Evolutionary conservation across 371 early-diverging fungal species (phyloP), one percentile per base, ranked within the genome.

Genomic region (Apophysomyces trapeziformis): DNA sequence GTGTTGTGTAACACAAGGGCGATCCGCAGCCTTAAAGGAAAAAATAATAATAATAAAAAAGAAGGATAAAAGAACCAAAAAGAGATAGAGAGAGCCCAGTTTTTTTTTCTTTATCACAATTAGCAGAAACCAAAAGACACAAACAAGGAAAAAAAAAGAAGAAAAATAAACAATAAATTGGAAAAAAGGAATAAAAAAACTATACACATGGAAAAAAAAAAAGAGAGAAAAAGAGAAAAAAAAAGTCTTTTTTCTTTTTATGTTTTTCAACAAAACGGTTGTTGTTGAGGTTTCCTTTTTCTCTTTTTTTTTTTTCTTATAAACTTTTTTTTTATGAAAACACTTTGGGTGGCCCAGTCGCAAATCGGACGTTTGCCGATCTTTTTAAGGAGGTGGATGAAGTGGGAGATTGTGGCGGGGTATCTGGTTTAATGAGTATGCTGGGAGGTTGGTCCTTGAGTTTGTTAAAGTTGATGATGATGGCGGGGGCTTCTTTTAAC

Each of bases 301-400:
- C 0, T 41, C 41, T 41, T 11, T 41, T 13, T 5, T 41, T 41
- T 41, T 41, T 5, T 2, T 47, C n/a, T n/a, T 47, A 43, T 43
- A 43, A 12, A 14, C 14, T n/a, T 71, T 68, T 47, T 18, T 50
- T 50, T 50, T 50, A 50, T 18, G 54, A 50, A 46, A 71, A 73
- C 14, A 74, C 70, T 69, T 68, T 75, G 36, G 79, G 74, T 54
- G 79, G 79, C 41, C 72, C 79, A 38, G 74, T 67, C 46, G 74
- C 70, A 68, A 79, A 79, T 56, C 71, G 68, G 12, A 79, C 79
- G 8, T 65, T 38, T 44, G 63, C 57, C 11, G 66, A 60, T 57
- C 21, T 38, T 54, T 18, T 54, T 13, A 46, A 9, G 16, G 57
- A 39, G 38, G 62, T 36, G 5, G 46, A 45, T n/a, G 62, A 62